Evolutionary conservation across 2,329 filamentous ascomycete genomes (phyloP).

Genomic region (Nigrospora sphaerica): DNA sequence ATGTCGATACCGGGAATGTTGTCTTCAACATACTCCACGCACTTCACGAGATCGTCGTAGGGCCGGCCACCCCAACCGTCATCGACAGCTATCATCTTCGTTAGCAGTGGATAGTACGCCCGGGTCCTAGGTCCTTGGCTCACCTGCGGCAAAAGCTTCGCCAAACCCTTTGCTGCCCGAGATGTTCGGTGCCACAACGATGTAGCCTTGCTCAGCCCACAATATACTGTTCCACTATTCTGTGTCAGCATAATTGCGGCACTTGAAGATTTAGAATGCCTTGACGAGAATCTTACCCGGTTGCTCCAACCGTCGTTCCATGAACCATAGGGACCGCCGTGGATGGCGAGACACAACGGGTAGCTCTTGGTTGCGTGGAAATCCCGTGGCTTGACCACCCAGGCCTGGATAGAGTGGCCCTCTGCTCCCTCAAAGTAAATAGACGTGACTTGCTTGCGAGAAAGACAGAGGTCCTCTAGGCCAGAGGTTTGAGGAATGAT

Average conservation of each 20-base stretch:
- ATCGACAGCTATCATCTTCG: constrained; percentile 36
- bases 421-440: constrained; percentile 31
- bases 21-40: constrained; percentile 41
- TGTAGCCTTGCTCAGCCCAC: constrained; percentile 55
- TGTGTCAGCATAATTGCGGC: neutral
- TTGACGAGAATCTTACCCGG: constrained; percentile 16
- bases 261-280: neutral
- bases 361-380: constrained; percentile 28
- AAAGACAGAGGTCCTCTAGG: constrained; percentile 23
- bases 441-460: constrained; percentile 28
- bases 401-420: constrained; percentile 28
- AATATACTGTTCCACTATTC: constrained; percentile 43
- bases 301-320: constrained; percentile 49
- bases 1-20: constrained; percentile 46
- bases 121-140: neutral
- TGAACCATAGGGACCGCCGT: constrained; percentile 34
- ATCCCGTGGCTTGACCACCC: constrained; percentile 28
- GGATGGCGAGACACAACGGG: constrained; percentile 29
- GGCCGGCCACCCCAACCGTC: constrained; percentile 46
- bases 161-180: constrained; percentile 53
- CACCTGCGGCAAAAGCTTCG: no score
- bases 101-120: neutral
- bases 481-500: constrained; percentile 23
- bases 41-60: constrained; percentile 47
- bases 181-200: constrained; percentile 52